Evolutionary conservation across 768 basidiomycete species (phyloP), one percentile per base, ranked within the genome.

Genomic region (Trametes cubensis): DNA sequence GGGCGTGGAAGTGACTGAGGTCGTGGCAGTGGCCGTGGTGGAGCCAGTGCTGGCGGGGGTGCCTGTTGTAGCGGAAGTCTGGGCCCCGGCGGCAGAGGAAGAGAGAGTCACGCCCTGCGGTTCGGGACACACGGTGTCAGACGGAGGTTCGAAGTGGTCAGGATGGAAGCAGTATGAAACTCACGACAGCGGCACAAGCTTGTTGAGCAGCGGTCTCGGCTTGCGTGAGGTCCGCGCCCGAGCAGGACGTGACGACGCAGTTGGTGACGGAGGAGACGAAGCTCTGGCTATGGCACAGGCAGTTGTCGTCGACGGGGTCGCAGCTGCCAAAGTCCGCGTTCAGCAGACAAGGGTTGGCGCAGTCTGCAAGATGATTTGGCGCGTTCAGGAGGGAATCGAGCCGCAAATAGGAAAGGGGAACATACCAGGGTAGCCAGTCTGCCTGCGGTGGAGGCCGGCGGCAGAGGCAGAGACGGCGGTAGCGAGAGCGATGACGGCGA

Each of bases 71-170:
- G 26, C 21, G 28, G 52, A 23, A 40, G 25, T 45, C n/a, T 55
- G 26, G 11, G 61, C 21, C 23, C 44, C 46, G 6, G 61, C 25
- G 26, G 66, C 55, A 28, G 55, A 17, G 25, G 59, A 51, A 10
- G 72, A 79, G 64, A 87, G 73, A 6, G 81, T 84, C 6, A 87
- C 82, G 60, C 84, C 84, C 85, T 87, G 63, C 17, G 63, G 13
- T 18, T 7, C 42, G 10, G 48, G 11, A 18, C 13, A 49, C 34
- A 34, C 34, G 34, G 34, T 34, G 34, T 34, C 34, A 34, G 34
- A 34, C 34, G 34, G 34, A 34, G 10, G 34, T 34, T 34, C 2
- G 34, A 34, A 11, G 6, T 7, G 10, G 11, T 34, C 4, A 11
- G 10, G 21, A 28, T 17, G n/a, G 40, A 48, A 25, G 49, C 48